These are phyloP conservation scores for Coccinonectria pachysandricola DNA, from an alignment of 2,329 filamentous ascomycete genomes.

Conservation along the genomic window DNA sequence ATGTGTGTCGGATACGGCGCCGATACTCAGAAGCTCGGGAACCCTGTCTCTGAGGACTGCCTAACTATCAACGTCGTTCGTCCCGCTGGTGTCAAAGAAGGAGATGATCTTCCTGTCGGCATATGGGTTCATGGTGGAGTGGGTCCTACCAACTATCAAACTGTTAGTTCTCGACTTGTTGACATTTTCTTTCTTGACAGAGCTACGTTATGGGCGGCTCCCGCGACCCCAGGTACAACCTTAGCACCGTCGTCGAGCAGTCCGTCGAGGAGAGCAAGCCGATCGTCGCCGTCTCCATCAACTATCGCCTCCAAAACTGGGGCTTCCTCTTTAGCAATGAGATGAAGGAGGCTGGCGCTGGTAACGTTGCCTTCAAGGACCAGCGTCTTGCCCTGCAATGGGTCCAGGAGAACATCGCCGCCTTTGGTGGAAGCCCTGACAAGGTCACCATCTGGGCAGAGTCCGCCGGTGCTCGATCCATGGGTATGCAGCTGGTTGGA, in stretches of 20 bases:
- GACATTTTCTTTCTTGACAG: slow-evolving; percentile 8
- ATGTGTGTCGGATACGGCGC: slow-evolving; percentile 42
- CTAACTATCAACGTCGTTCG: slow-evolving; percentile 18
- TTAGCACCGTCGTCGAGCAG: slow-evolving; percentile 46
- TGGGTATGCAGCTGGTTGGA: slow-evolving; percentile 39
- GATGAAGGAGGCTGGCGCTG: slow-evolving; percentile 30
- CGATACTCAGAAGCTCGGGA: slow-evolving; percentile 15
- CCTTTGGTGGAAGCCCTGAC: slow-evolving; percentile 36
- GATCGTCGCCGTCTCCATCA: slow-evolving; percentile 39
- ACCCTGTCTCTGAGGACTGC: slow-evolving; percentile 15
- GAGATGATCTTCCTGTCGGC: slow-evolving; percentile 40
- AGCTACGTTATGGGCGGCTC: slow-evolving; percentile 17
- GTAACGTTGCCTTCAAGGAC: slow-evolving; percentile 41
- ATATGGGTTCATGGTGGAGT: slow-evolving; percentile 47
- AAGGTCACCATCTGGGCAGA: slow-evolving; percentile 45
- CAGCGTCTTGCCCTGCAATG: slow-evolving; percentile 39
- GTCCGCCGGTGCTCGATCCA: slow-evolving; percentile 39
- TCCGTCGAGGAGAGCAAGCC: slow-evolving; percentile 35
- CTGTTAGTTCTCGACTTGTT: background rate
- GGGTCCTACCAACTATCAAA: slow-evolving; percentile 1
- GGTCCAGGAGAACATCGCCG: slow-evolving; percentile 39
- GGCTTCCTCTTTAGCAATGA: slow-evolving; percentile 40
- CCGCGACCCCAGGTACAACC: slow-evolving; percentile 41
- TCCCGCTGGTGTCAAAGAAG: slow-evolving; percentile 15
- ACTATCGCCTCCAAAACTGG: slow-evolving; percentile 40